Evolutionary conservation across 371 early-diverging fungal species (phyloP), one percentile per base, ranked within the genome.

Genomic region (Haplosporangium sp.): DNA sequence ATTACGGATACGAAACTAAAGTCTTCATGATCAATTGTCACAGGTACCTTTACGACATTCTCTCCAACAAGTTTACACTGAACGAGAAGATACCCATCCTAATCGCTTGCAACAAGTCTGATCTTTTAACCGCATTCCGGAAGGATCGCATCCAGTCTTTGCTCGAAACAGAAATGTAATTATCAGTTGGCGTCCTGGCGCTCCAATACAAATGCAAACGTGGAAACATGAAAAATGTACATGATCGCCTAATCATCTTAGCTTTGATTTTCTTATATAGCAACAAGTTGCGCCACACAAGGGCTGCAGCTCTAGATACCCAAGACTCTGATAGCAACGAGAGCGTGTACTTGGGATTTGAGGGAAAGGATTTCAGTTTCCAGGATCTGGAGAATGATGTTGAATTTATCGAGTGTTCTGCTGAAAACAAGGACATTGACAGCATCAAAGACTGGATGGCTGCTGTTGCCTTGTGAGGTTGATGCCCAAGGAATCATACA

Each of bases 91-190:
- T 90, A 1, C 90, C 92, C 4, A 67, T 95, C 6, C 72, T 94
- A 53, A 85, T 96, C 45, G 85, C 92, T 18, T 95, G 95, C 81
- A 95, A 96, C 82, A 95, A 95, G 83, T 83, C 86, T 42, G 96
- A 96, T 70, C 81, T 91, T 71, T 73, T 93, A 57, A 83, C 92
- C 43, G 91, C 95, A 4, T 76, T 91, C 56, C 84, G 89, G 38
- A 85, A 80, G 20, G 88, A 88, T 37, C 89, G 88, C 43, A 87
- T 95, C 45, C 83, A 89, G 71, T 53, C 76, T 5, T 52, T 89
- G 51, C 76, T 96, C 23, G 95, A 95, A 69, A 74, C 69, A 36
- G 96, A 96, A 82, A 89, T 96, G 91, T 93, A 87, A 70, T 84
- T 38, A 5, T 47, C 47, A 9, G 2, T 5, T 46, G 0, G 12